Evolutionary conservation across 2,329 filamentous ascomycete species (phyloP).

Genomic region (Fusarium xylarioides): DNA sequence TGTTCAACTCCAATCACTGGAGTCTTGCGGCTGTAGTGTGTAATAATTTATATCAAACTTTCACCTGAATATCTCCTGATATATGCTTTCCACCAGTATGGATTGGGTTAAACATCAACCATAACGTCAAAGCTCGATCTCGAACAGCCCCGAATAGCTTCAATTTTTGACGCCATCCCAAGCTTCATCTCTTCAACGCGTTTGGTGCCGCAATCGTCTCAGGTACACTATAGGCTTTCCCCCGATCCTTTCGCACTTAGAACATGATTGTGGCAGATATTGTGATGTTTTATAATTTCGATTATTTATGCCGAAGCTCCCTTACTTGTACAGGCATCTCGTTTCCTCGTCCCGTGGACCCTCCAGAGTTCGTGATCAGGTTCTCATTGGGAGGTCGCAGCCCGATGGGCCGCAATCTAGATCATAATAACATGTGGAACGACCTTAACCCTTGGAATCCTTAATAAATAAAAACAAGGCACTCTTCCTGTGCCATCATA

Average conservation of each 20-base stretch:
- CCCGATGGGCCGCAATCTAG: conserved; percentile 43
- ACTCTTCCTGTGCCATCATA: conserved; percentile 54
- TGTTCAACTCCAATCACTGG: background rate
- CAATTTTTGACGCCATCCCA: background rate
- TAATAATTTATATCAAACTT: background rate
- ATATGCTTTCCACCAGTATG: background rate
- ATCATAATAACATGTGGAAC: conserved; percentile 47
- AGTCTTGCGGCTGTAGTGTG: background rate
- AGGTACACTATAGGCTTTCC: background rate
- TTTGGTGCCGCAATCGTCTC: background rate
- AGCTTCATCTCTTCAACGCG: background rate
- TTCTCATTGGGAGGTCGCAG: conserved; percentile 40
- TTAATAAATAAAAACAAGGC: conserved; percentile 50
- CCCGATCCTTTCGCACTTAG: background rate
- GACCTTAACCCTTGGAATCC: conserved; percentile 49
- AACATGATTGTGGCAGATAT: background rate
- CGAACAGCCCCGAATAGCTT: background rate
- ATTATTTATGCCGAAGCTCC: conserved; percentile 35
- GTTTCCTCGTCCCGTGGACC: conserved; percentile 41
- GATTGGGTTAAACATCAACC: background rate
- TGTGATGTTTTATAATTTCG: conserved; percentile 24
- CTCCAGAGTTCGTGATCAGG: conserved; percentile 36
- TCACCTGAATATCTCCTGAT: background rate
- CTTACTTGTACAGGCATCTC: conserved; percentile 45
- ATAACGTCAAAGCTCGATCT: background rate